phyloP scores from a whole-genome alignment of 306 rosid genomes.

The Begonia masoniana region DNA sequence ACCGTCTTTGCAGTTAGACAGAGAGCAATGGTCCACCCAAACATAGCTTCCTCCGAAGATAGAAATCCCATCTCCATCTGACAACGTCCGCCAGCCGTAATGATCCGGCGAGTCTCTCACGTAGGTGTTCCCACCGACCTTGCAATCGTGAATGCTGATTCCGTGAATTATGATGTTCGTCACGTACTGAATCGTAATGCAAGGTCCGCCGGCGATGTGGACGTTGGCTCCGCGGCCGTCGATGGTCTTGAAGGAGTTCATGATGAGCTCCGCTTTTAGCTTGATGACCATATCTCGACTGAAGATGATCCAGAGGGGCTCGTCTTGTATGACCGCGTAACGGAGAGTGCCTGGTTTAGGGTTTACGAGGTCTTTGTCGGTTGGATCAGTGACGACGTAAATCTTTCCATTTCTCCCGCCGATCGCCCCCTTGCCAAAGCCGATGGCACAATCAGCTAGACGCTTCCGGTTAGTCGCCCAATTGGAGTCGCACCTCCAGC shows the following conservation, averaged over 20 bases:
- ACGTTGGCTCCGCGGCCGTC: constrained; percentile 78
- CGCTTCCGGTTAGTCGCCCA: constrained; percentile 64
- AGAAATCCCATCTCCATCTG: constrained; percentile 78
- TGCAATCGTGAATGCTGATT: constrained; percentile 72
- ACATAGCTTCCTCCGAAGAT: constrained; percentile 81
- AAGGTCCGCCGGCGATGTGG: constrained; percentile 90
- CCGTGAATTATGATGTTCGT: constrained; percentile 77
- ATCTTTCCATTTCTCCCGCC: constrained; percentile 77
- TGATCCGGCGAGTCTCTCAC: constrained; percentile 78
- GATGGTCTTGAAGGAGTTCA: constrained; percentile 83
- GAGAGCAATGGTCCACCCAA: constrained; percentile 81
- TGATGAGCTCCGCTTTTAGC: constrained; percentile 53
- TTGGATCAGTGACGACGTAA: constrained; percentile 57
- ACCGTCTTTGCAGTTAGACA: constrained; percentile 66
- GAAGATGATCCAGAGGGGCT: constrained; percentile 80
- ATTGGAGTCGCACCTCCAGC: constrained; percentile 78
- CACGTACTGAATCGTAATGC: constrained; percentile 72
- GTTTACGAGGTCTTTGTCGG: constrained; percentile 51
- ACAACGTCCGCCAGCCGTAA: constrained; percentile 70
- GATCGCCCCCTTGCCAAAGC: constrained; percentile 68
- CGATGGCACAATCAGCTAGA: constrained; percentile 70
- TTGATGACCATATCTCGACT: constrained; percentile 59
- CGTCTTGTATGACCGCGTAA: constrained; percentile 60
- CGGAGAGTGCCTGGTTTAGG: constrained; percentile 77
- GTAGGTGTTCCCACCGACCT: constrained; percentile 60